Percentiles rank a stretch among this genome's conserved stretches.
These are phyloP conservation scores for Cetraspora pellucida DNA, from an alignment of 192 early-diverging fungal species.

Conservation along the genomic window DNA sequence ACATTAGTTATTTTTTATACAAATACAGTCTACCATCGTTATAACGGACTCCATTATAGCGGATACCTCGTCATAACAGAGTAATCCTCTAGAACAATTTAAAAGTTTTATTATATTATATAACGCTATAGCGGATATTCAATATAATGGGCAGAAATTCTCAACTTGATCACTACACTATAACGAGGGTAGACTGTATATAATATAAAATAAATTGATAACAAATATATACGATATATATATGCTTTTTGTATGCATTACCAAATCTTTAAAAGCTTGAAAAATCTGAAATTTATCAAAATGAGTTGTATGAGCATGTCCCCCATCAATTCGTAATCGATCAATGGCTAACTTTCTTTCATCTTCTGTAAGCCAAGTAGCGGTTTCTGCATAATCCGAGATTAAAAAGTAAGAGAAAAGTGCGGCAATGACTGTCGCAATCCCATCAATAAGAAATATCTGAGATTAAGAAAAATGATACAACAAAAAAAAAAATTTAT, in stretches of 20 bases:
- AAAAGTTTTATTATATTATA: too few relatives aligned
- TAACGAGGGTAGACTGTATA: too few relatives aligned
- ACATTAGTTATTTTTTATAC: background rate
- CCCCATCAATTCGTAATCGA: conserved; percentile 52
- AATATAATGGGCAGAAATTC: too few relatives aligned
- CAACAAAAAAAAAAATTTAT: background rate
- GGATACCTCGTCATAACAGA: too few relatives aligned
- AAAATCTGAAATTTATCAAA: conserved; percentile 58
- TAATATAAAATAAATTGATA: too few relatives aligned
- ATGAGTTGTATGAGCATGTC: conserved; percentile 47
- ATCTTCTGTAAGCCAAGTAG: conserved; percentile 46
- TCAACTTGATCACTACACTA: too few relatives aligned
- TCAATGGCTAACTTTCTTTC: conserved; percentile 48
- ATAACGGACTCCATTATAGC: too few relatives aligned
- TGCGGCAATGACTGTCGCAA: conserved; percentile 46
- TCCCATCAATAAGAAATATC: conserved; percentile 69
- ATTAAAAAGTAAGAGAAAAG: conserved; percentile 47
- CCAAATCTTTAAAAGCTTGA: conserved; percentile 51
- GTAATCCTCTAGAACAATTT: too few relatives aligned
- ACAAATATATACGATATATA: background rate
- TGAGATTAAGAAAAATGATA: background rate
- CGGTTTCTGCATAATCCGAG: conserved; percentile 53
- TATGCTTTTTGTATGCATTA: conserved; percentile 16
- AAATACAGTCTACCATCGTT: too few relatives aligned
- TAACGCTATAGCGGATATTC: too few relatives aligned